These are phyloP conservation scores for Penicillium hesseltinei DNA, from an alignment of 2,329 filamentous ascomycete species.

Conservation along the genomic window DNA sequence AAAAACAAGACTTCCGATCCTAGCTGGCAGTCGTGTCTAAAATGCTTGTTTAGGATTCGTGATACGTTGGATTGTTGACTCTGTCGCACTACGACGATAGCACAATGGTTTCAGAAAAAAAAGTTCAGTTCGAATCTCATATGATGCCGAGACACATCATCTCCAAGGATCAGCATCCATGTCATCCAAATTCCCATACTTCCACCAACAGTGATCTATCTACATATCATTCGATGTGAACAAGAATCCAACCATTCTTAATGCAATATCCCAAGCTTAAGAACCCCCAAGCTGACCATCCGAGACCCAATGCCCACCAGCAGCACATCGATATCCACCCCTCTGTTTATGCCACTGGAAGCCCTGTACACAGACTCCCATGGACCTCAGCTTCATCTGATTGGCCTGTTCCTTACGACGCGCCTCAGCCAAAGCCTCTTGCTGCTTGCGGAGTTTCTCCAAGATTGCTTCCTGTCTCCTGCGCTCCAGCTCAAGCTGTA, in stretches of 20 bases:
- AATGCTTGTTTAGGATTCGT: slow-evolving; percentile 3
- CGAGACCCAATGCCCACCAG: slow-evolving; percentile 57
- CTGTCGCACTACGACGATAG: background rate
- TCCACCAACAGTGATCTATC: background rate
- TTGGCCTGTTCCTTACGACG: slow-evolving; percentile 41
- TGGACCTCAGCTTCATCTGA: slow-evolving; percentile 50
- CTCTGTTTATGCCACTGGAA: slow-evolving; percentile 61
- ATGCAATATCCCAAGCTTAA: background rate
- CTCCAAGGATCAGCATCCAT: background rate
- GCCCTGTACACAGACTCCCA: slow-evolving; percentile 58
- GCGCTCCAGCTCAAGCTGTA: slow-evolving; percentile 24
- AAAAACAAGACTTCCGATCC: background rate
- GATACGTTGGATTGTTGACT: background rate
- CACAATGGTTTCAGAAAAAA: background rate
- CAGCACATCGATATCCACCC: slow-evolving; percentile 62
- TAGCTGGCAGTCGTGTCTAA: background rate
- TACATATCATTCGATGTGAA: too few relatives aligned
- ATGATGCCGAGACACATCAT: background rate
- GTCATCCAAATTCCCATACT: background rate
- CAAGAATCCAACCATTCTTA: background rate
- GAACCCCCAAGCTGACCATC: slow-evolving; percentile 27
- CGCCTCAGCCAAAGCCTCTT: slow-evolving; percentile 26
- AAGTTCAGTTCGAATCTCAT: background rate
- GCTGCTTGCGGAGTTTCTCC: slow-evolving; percentile 44
- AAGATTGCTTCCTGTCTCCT: slow-evolving; percentile 33